Evolutionary conservation across 2,329 filamentous ascomycete species (phyloP), one percentile per base, ranked within the genome.

Genomic region (Dendrostoma leiphaemia): DNA sequence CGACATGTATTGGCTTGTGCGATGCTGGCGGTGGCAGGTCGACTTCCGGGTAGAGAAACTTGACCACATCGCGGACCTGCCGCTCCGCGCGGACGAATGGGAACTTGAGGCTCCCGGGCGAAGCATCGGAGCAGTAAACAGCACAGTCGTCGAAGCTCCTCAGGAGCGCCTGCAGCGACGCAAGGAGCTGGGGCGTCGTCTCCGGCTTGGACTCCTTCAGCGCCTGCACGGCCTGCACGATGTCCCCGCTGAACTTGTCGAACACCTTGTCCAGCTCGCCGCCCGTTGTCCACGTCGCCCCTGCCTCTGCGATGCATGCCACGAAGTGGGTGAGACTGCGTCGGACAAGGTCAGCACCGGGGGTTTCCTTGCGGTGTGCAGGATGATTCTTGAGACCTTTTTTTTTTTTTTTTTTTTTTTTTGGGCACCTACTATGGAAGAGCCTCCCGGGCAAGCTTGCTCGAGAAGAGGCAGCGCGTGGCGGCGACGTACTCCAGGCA

Each of bases 151-250:
- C 29, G 2, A 72, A 29, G 9, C 60, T 58, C 3, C 43, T 23
- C 8, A 63, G 44, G 0, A 72, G 59, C 0, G 48, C 45, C 2
- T 51, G 26, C 1, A 69, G 61, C 0, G 51, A 29, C 2, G 29
- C 31, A 24, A 64, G 45, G 1, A 71, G 61, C 0, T 59, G 51
- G 8, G 56, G 32, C 2, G 43, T 59, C 1, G 58, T 43, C 2
- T 60, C 48, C 3, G 64, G 62, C 3, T 55, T 59, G 2, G 61
- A 60, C 43, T 73, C 70, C 43, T 71, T 72, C 17, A 72, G 59
- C 2, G 70, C 68, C 44, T 72, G 68, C 17, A 71, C 60, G 7
- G 69, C 66, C 50, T 73, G 70, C 3, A 72, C 66, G 28, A 71
- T 63, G 46, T 72, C 70, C 24, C 69, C 69, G 38, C 63, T 63